These are phyloP conservation scores for Fraxinus pennsylvanica DNA, from an alignment of 257 asterid genomes.

Conservation along the genomic window DNA sequence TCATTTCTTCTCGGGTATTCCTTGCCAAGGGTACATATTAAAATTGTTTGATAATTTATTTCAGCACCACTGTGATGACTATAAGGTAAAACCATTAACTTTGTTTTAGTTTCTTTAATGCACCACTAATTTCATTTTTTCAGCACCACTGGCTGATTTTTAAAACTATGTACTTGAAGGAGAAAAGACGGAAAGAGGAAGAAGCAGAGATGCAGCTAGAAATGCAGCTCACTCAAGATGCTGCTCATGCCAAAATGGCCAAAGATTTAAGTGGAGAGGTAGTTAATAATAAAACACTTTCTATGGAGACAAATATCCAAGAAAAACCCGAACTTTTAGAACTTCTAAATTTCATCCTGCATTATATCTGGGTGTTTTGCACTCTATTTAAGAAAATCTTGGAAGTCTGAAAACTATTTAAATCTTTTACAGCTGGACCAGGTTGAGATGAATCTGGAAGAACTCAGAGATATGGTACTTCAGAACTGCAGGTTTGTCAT, in stretches of 20 bases:
- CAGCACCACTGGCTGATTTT: constrained; percentile 22
- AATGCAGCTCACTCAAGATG: constrained; percentile 74
- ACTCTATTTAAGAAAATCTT: not conserved
- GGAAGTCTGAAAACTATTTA: constrained; percentile 29
- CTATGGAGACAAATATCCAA: constrained; percentile 3
- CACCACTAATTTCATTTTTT: too few species aligned
- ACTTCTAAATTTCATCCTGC: not conserved
- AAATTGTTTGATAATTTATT: not conserved
- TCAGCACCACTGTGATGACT: constrained; percentile 4
- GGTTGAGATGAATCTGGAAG: constrained; percentile 60
- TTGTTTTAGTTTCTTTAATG: too few species aligned
- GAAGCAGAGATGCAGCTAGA: constrained; percentile 67
- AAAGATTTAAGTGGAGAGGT: constrained; percentile 65
- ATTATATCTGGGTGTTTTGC: constrained; percentile 14
- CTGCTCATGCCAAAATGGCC: constrained; percentile 70
- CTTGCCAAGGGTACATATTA: not conserved
- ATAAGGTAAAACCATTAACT: too few species aligned
- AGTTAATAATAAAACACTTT: constrained; percentile 13
- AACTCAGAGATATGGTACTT: constrained; percentile 67
- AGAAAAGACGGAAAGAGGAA: constrained; percentile 69
- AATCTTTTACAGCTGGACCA: constrained; percentile 57
- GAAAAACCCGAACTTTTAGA: not conserved
- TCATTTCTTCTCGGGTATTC: not conserved
- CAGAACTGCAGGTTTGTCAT: constrained; percentile 79
- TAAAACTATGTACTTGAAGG: constrained; percentile 43